phyloP scores from a whole-genome alignment of 371 early-diverging fungal genomes.

The Mucor saturninus region DNA sequence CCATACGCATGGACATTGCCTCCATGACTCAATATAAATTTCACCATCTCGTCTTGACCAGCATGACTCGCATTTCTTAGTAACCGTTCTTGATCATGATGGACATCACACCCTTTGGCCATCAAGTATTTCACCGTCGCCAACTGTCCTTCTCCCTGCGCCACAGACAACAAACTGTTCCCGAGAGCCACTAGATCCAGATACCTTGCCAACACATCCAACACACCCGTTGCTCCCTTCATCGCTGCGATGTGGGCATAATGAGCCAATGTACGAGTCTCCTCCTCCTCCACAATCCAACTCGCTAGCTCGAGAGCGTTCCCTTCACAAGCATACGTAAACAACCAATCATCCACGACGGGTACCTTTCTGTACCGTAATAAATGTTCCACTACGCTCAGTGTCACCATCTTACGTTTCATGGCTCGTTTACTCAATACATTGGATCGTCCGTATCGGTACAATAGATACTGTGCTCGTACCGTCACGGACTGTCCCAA shows the following conservation, averaged over 20 bases:
- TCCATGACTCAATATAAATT: constrained; percentile 51
- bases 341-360: constrained; percentile 31
- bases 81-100: constrained; percentile 28
- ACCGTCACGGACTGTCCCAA: constrained; percentile 31
- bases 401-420: constrained; percentile 28
- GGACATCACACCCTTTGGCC: constrained; percentile 29
- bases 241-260: constrained; percentile 35
- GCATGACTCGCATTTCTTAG: constrained; percentile 54
- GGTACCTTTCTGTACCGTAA: constrained; percentile 34
- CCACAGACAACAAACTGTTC: constrained; percentile 26
- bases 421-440: constrained; percentile 37
- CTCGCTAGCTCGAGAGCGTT: neutral
- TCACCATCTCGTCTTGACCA: constrained; percentile 64
- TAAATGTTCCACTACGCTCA: constrained; percentile 31
- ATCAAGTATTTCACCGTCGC: constrained; percentile 33
- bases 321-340: constrained; percentile 29
- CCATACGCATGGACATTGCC: constrained; percentile 54
- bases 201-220: constrained; percentile 34
- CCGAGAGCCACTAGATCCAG: constrained; percentile 27
- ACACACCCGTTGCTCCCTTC: constrained; percentile 29
- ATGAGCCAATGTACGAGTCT: neutral
- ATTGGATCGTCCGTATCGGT: constrained; percentile 35
- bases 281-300: no score
- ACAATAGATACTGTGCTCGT: constrained; percentile 35
- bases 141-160: constrained; percentile 37